Percentiles rank a stretch among this genome's conserved stretches.
These are phyloP conservation scores for Dactylonectria estremocensis DNA, from an alignment of 2,329 filamentous ascomycete genomes.

Conservation along the genomic window DNA sequence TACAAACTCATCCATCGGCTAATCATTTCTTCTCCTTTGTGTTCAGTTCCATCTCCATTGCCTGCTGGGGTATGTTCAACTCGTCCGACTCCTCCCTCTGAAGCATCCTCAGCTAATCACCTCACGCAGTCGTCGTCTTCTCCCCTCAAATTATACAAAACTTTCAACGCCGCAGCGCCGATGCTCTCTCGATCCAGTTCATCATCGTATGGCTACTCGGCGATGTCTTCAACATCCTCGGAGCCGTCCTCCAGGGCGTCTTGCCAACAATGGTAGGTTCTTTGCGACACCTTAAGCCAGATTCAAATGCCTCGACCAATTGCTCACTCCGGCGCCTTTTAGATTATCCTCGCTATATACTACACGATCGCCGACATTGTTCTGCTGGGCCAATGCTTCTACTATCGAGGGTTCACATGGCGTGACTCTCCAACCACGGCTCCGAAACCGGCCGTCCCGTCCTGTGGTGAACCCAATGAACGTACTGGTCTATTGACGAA, in stretches of 20 bases:
- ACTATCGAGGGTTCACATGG: slow-evolving; percentile 89
- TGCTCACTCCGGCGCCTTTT: slow-evolving; percentile 29
- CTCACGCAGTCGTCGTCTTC: slow-evolving; percentile 84
- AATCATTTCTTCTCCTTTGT: slow-evolving; percentile 20
- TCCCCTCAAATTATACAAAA: slow-evolving; percentile 97
- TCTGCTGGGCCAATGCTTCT: slow-evolving; percentile 91
- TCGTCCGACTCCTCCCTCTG: slow-evolving; percentile 9
- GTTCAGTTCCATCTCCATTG: slow-evolving; percentile 89
- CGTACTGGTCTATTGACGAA: slow-evolving; percentile 57
- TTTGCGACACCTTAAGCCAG: neutral
- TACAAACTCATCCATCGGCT: slow-evolving; percentile 18
- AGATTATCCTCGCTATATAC: slow-evolving; percentile 92
- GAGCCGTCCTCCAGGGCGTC: slow-evolving; percentile 91
- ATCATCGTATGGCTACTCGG: slow-evolving; percentile 93
- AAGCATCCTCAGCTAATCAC: slow-evolving; percentile 33
- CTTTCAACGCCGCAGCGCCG: slow-evolving; percentile 86
- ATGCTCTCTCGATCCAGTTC: slow-evolving; percentile 92
- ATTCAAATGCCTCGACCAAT: neutral
- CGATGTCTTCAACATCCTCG: slow-evolving; percentile 97
- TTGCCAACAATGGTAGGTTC: slow-evolving; percentile 86
- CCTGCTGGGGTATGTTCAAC: slow-evolving; percentile 78
- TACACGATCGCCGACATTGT: slow-evolving; percentile 95
- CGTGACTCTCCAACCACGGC: slow-evolving; percentile 66
- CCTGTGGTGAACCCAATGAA: slow-evolving; percentile 63
- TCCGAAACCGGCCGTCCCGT: slow-evolving; percentile 56